Evolutionary conservation across 495 filamentous ascomycete genomes (phyloP), one percentile per base, ranked within the genome.

Genomic region (Aspergillus coremiiformis): DNA sequence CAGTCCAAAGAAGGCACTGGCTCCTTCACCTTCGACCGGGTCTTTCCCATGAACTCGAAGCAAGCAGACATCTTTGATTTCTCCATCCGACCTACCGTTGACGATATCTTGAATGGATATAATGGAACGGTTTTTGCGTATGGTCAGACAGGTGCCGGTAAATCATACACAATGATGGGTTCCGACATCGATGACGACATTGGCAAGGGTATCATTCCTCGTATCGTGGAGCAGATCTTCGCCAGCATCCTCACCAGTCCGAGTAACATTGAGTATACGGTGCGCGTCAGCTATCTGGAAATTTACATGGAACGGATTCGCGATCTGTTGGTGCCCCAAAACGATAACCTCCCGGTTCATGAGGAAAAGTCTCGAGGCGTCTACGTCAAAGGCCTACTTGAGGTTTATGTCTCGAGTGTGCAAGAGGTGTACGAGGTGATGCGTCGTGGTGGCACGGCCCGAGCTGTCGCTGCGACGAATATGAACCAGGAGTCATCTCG

Each of bases 131-230:
- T 98, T 46, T 97, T 98, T 65, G 93, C 93, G 56, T 98, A 98
- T 66, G 93, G 93, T 66, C 93, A 98, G 76, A 98, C 93, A 1
- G 93, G 93, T 67, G 91, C 94, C 5, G 93, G 93, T 69, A 98
- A 98, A 74, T 97, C 93, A 14, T 97, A 91, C 67, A 96, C 91
- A 0, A 98, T 98, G 93, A 98, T 97, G 93, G 91, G 91, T 47
- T 85, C 84, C 20, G 91, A 92, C 71, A 96, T 97, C 67, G 93
- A 95, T 60, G 88, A 96, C 68, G 87, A 90, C 0, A 77, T 83
- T 47, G 83, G 83, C 56, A 90, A 89, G 67, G 93, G 93, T 77
- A 88, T 98, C 23, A 98, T 96, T 58, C 93, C 93, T 29, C 85
- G 93, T 56, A 98, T 98, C 57, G 88, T 97, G 57, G 89, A 96